Base-by-base conservation (phyloP, 305 asterid genomes). In the Fraxinus velutina region DNA sequence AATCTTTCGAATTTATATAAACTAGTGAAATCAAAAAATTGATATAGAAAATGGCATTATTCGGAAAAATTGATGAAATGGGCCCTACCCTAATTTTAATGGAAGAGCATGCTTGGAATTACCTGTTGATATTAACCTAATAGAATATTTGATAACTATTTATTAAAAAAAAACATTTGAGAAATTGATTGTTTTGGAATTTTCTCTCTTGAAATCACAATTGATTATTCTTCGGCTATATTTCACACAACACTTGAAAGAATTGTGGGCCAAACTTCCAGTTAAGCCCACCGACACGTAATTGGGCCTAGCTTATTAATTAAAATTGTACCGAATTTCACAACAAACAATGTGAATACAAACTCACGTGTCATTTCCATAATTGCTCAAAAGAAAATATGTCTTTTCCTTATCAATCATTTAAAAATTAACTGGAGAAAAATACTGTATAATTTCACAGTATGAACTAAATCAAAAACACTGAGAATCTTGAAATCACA, bases 171-270 rank as follows among this genome's bases (percentile, higher is more conserved):
- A 13, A 9, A 37, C 21, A 52, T 34, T 50, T 15, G 68, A 37
- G 50, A 73, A 77, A 79, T 80, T 30, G 80, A 75, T 36, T 32
- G 79, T 32, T 78, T 68, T 77, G 81, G 81, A 81, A 76, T 78
- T 75, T 78, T 81, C 73, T 15, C 29, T 73, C 39, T 7, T 30
- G 36, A 75, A 83, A 50, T 33, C 7, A 34, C 34, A 34, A 34
- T 34, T 34, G 13, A 39, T 39, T 39, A 24, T 24, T 24, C 47
- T 39, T 39, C 47, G 15, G 47, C 47, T 39, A 39, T 9, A 39
- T 39, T 39, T 39, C 47, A 8, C 13, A 39, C 47, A 39, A 37
- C 12, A 7, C 44, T 37, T 37, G 44, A 37, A 37, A 8, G 15
- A 19, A 62, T 19, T 8, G 29, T 19, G 24, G 71, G 71, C 71